Conservation (phyloP, 1,284 basidiomycete species). For the Stygiomarasmius scandens region DNA sequence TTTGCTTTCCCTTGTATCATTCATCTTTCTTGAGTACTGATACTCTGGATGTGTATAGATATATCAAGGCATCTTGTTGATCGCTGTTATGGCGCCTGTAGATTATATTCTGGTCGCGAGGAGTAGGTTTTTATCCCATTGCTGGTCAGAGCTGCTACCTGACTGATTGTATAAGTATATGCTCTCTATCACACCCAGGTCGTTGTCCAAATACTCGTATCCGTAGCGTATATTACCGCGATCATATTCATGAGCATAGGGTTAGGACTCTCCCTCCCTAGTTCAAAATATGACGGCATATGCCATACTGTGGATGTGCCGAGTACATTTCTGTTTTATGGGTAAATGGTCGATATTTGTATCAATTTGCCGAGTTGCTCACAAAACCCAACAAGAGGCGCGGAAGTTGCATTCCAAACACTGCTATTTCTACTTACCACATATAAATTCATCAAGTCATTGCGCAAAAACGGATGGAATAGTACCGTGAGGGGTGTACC, state of each 20-base stretch:
- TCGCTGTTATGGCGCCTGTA: background rate
- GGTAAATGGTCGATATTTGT: too few species aligned
- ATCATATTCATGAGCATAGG: background rate
- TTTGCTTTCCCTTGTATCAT: too few species aligned
- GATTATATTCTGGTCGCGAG: background rate
- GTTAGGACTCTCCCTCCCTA: constrained; percentile 1
- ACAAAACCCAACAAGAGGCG: background rate
- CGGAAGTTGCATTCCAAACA: background rate
- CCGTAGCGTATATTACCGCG: background rate
- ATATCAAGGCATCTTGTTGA: background rate
- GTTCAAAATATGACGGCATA: background rate
- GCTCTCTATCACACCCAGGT: background rate
- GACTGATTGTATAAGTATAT: background rate
- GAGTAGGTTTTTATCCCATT: background rate
- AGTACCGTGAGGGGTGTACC: background rate
- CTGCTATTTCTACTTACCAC: background rate
- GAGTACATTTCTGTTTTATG: background rate
- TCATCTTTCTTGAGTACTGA: too few species aligned
- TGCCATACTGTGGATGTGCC: background rate
- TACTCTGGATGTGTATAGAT: too few species aligned
- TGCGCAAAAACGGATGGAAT: background rate
- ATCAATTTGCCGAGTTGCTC: too few species aligned
- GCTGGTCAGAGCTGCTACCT: too few species aligned
- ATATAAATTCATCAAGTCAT: constrained; percentile 1
- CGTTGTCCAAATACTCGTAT: background rate